Evolutionary conservation across 1,139 yeast species (phyloP), one percentile per base, ranked within the genome.

Genomic region (Yamadazyma blattariae): DNA sequence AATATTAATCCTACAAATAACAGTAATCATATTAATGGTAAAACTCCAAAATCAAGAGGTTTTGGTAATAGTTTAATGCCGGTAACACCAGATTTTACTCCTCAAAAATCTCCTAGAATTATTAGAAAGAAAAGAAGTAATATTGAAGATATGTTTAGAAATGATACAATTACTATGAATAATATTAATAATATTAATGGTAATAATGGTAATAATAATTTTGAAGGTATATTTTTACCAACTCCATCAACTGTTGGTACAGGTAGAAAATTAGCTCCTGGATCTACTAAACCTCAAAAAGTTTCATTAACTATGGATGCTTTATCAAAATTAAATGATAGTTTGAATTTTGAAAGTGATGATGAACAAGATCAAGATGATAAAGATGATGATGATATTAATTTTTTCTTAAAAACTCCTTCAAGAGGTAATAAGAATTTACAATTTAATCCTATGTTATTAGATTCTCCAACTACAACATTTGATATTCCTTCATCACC

Each of bases 171-270:
- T 34, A 27, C 40, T 8, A 18, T 21, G 34, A 38, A 32, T 9
- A 25, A 30, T 4, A 22, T 26, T 25, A 31, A 19, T 10, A 20
- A 13, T 11, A 29, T 30, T 19, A 23, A n/a, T 6, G 14, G 13
- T n/a, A 5, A 5, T 17, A 5, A 5, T 5, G 19, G 19, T 17
- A 5, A 5, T 5, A 17, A 7, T 17, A 7, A 5, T 17, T n/a
- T n/a, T n/a, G 25, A 23, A 7, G 13, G n/a, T 3, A 11, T 29
- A 13, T 32, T 67, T 25, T 51, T 67, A 33, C 74, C 74, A 2
- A 57, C 64, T n/a, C 72, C 71, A 3, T 63, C 71, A 1, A 64
- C 67, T 0, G 57, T 66, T 5, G 74, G 74, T 1, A 47, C 67
- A 2, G 74, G 74, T 1, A 52, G 74, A 35, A 46, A 41, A 24